Evolutionary conservation across 2,329 filamentous ascomycete genomes (phyloP).

Genomic region (Cytospora mali): DNA sequence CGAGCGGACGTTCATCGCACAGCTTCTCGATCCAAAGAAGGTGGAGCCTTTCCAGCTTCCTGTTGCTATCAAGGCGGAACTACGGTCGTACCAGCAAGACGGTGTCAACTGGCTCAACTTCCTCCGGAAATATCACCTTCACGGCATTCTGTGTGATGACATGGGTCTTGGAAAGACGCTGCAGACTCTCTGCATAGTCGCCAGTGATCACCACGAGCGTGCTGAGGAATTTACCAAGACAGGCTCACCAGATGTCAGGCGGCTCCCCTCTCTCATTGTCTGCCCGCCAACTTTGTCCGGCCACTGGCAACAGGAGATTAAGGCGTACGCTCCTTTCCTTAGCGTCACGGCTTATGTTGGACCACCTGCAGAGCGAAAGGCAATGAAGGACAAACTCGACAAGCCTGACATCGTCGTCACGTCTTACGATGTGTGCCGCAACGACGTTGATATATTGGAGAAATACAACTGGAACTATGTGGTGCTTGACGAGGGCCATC

Average conservation of each 20-base stretch:
- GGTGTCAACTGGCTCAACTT: constrained; percentile 99
- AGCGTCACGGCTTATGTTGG: constrained; percentile 89
- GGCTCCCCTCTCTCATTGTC: constrained; percentile 87
- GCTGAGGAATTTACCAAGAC: constrained; percentile 89
- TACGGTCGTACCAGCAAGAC: constrained; percentile 97
- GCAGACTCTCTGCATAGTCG: constrained; percentile 96
- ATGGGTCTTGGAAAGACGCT: constrained; percentile 99
- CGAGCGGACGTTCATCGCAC: constrained; percentile 93
- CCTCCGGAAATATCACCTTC: constrained; percentile 95
- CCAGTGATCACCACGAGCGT: constrained; percentile 92
- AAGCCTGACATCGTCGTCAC: constrained; percentile 93
- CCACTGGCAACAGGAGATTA: constrained; percentile 98
- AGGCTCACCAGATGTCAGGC: constrained; percentile 73
- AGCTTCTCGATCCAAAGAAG: constrained; percentile 95
- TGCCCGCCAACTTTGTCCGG: constrained; percentile 95
- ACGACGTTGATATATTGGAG: constrained; percentile 83
- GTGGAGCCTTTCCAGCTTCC: constrained; percentile 93
- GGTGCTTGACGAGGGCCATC: constrained; percentile 93
- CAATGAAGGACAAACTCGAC: constrained; percentile 68
- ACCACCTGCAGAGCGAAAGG: constrained; percentile 76
- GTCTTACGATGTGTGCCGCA: constrained; percentile 96
- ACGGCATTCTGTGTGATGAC: constrained; percentile 97
- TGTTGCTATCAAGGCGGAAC: constrained; percentile 93
- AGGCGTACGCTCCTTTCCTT: constrained; percentile 92
- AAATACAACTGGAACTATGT: constrained; percentile 96